Evolutionary conservation across 495 filamentous ascomycete genomes (phyloP), one percentile per base, ranked within the genome.

Genomic region (Penicillium dipodomyicola): DNA sequence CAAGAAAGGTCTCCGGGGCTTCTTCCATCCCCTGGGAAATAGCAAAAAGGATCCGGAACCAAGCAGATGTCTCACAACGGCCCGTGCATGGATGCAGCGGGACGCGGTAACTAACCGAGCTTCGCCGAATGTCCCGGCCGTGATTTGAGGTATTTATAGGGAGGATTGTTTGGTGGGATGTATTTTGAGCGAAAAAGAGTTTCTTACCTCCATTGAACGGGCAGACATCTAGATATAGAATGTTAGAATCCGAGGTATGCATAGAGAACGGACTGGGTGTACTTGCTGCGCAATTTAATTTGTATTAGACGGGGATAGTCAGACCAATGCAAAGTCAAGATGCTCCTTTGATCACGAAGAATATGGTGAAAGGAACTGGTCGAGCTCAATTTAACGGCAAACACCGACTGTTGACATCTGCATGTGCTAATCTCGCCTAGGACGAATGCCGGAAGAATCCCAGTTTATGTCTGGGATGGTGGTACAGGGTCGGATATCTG

Each of bases 1-100:
- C 49, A 49, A 22, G 32, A 57, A 57, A 45, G 33, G 48, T 27
- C 25, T 22, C 25, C 19, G 30, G 27, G 20, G 35, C 11, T 44
- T 59, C 33, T 37, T 37, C 52, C 54, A 55, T 41, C 54, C 46
- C 25, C 55, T 33, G 50, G 48, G 27, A 12, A 30, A 32, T 27
- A 23, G 49, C 30, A 12, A 50, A 43, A 52, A 47, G 47, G 49
- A 10, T 14, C 47, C 54, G 57, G 62, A 50, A 61, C 52, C 49
- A 55, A 59, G 60, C 52, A 49, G 57, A 46, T 58, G 63, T 65
- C 60, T 68, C 58, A 68, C 65, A 61, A 51, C 42, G 47, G 58
- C 54, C 52, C 39, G 56, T 60, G 53, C 54, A 48, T 39, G n/a
- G 43, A 45, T 47, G 52, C 32, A 47, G 52, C 52, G 39, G 56